Evolutionary conservation across 1,284 basidiomycete genomes (phyloP).

Genomic region (Trichosporon coremiiforme): DNA sequence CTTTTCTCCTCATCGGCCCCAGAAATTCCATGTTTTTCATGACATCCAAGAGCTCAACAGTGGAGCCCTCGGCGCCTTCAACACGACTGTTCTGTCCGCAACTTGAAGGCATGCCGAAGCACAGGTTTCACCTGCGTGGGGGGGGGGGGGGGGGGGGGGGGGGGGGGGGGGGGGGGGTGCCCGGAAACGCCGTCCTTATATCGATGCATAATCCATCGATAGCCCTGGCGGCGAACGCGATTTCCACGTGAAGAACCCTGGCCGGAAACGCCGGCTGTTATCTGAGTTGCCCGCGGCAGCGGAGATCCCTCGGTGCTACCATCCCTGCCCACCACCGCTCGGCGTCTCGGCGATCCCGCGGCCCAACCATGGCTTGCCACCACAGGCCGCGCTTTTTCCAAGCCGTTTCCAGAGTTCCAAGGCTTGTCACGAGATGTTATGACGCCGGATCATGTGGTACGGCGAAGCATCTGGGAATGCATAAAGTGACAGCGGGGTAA

Average conservation of each 20-base stretch:
- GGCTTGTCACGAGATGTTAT: conserved; percentile 12
- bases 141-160: too few relatives aligned
- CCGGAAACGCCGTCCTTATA: not conserved
- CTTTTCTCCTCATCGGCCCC: not conserved
- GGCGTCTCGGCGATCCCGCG: conserved; percentile 12
- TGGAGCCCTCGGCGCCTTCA: not conserved
- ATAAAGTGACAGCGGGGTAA: conserved; percentile 3
- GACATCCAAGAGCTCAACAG: not conserved
- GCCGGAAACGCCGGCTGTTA: conserved; percentile 1
- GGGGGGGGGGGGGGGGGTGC: too few relatives aligned
- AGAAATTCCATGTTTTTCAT: not conserved
- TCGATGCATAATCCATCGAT: not conserved
- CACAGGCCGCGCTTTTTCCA: not conserved
- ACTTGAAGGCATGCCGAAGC: not conserved
- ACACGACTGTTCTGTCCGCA: not conserved
- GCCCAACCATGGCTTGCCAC: not conserved
- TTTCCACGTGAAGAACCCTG: not conserved
- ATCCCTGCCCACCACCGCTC: not conserved
- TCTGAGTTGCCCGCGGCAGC: not conserved
- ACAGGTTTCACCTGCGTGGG: not conserved
- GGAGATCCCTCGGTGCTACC: conserved; percentile 6
- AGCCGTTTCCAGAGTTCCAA: not conserved
- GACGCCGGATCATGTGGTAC: conserved; percentile 1
- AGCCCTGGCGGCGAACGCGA: not conserved
- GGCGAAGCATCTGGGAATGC: not conserved